These are phyloP conservation scores for Apiospora aurea DNA, from an alignment of 2,329 filamentous ascomycete genomes.

Conservation along the genomic window DNA sequence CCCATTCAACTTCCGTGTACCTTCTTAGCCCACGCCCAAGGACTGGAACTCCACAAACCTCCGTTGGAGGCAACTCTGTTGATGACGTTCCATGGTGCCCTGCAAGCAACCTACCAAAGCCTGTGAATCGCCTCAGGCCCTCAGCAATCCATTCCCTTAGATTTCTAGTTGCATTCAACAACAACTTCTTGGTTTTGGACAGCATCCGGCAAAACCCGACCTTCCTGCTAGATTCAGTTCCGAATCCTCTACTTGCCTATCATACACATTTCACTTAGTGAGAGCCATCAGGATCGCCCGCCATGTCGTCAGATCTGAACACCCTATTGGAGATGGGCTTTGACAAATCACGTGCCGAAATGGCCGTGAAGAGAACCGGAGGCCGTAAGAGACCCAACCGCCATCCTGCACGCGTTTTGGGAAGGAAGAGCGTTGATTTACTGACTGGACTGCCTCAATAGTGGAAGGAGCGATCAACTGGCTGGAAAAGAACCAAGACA, in stretches of 20 bases:
- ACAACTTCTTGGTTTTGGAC: neutral
- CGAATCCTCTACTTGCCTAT: conserved; percentile 24
- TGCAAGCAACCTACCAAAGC: conserved; percentile 13
- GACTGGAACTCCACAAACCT: neutral
- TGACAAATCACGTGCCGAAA: conserved; percentile 78
- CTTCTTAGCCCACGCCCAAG: neutral
- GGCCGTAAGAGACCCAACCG: conserved; percentile 64
- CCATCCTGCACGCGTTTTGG: conserved; percentile 8
- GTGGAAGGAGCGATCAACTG: conserved; percentile 92
- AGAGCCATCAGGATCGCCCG: conserved; percentile 34
- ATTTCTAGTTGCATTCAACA: neutral
- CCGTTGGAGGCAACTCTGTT: conserved; percentile 14
- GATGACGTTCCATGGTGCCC: conserved; percentile 17
- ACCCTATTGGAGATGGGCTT: conserved; percentile 78
- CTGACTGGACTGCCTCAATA: conserved; percentile 42
- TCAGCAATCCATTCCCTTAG: neutral
- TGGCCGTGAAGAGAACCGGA: conserved; percentile 85
- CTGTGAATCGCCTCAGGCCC: conserved; percentile 12
- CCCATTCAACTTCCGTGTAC: conserved; percentile 20
- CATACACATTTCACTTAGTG: conserved; percentile 32
- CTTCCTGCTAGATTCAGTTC: neutral
- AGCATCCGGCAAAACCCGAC: neutral
- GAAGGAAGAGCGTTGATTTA: neutral
- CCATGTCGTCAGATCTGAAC: conserved; percentile 67
- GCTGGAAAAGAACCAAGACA: conserved; percentile 92